Evolutionary conservation across 2,329 filamentous ascomycete species (phyloP), one percentile per base, ranked within the genome.

Genomic region (Colletotrichum echinochloae): DNA sequence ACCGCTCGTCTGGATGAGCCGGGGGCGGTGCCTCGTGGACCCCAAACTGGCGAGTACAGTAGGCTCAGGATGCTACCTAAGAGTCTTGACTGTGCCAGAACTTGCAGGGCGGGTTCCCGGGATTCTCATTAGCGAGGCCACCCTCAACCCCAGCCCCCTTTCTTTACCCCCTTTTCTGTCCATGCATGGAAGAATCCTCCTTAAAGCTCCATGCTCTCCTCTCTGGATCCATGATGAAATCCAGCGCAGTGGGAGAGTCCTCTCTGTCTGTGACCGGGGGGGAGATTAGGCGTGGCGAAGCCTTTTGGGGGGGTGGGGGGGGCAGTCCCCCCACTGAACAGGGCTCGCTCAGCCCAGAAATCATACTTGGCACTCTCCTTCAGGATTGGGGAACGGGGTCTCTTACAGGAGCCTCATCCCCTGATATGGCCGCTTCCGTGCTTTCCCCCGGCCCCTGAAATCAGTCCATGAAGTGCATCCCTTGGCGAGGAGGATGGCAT

Each of bases 291-390:
- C 37, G 63, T 62, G 67, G 67, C 64, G 63, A 70, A 62, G 66
- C 23, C 66, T 46, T 35, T n/a, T n/a, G n/a, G n/a, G n/a, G n/a
- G n/a, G n/a, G n/a, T n/a, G n/a, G n/a, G n/a, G n/a, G 20, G 20
- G 20, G 37, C 54, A 49, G 64, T 65, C 20, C 67, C 64, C 20
- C 67, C 64, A 70, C 35, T 35, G 57, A n/a, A 60, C 67, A 67
- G 67, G 57, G 67, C 56, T 60, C 54, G 23, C 26, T 46, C 44
- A 49, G 20, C 16, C 44, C 54, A 49, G 9, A 26, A 30, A 35
- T 16, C n/a, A n/a, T n/a, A n/a, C n/a, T 20, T 33, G 33, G n/a
- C n/a, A n/a, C n/a, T n/a, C 39, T 16, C 30, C 7, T 28, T 14
- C 56, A 61, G 56, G 63, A 41, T 49, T 54, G 35, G 26, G 16